Evolutionary conservation across 2,329 filamentous ascomycete genomes (phyloP).

Genomic region (Phoma sp.): DNA sequence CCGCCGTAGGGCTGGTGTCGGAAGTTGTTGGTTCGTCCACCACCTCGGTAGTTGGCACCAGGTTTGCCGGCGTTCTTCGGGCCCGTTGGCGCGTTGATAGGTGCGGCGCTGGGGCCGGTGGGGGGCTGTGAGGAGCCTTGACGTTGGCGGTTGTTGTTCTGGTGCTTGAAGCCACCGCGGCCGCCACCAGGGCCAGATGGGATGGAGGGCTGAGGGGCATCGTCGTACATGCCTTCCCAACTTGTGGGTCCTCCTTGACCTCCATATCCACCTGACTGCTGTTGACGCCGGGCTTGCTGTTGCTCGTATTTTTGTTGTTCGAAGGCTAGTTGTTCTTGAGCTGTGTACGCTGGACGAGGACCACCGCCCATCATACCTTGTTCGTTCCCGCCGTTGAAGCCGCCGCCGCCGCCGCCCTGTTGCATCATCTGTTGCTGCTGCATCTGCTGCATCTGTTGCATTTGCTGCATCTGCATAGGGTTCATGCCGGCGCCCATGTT

Average conservation of each 20-base stretch:
- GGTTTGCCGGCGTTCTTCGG: constrained; percentile 94
- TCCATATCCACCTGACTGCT: constrained; percentile 53
- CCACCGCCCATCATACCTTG: constrained; percentile 58
- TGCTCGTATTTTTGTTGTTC: constrained; percentile 82
- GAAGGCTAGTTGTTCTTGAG: constrained; percentile 76
- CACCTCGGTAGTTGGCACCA: constrained; percentile 91
- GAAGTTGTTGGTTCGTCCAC: constrained; percentile 60
- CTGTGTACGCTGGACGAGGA: constrained; percentile 64
- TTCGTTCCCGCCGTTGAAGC: constrained; percentile 46
- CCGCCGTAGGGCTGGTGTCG: constrained; percentile 46
- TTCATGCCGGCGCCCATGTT: constrained; percentile 63
- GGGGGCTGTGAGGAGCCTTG: constrained; percentile 52
- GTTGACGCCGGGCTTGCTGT: constrained; percentile 66
- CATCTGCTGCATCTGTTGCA: constrained; percentile 70
- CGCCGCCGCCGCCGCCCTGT: constrained; percentile 52
- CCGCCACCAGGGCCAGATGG: constrained; percentile 57
- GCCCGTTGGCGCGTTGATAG: constrained; percentile 88
- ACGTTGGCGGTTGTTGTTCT: constrained; percentile 47
- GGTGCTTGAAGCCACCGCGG: constrained; percentile 48
- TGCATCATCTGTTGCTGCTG: constrained; percentile 56
- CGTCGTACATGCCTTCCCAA: constrained; percentile 99
- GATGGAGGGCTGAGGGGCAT: constrained; percentile 83
- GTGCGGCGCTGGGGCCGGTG: constrained; percentile 54
- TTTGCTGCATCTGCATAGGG: constrained; percentile 70
- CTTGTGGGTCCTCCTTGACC: constrained; percentile 75